A percentile compares a stretch with the other conserved stretches of the same genome.
Evolutionary conservation across 2,329 filamentous ascomycete species (phyloP).

Genomic region (Reticulascus tulasneorum): DNA sequence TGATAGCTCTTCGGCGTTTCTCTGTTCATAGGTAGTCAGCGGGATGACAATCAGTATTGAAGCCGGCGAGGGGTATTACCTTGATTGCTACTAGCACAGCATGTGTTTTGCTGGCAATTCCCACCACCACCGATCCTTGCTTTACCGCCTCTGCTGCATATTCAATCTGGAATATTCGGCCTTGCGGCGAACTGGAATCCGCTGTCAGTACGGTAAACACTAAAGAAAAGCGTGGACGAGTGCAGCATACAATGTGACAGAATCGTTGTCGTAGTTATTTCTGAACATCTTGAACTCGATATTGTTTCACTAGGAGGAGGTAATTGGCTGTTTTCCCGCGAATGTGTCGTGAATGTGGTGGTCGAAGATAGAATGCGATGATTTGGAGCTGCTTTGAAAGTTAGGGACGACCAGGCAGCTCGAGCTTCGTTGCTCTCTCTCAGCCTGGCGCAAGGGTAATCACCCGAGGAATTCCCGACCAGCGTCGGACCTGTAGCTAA

Average conservation of each 20-base stretch:
- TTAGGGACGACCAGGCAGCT: slow-evolving; percentile 27
- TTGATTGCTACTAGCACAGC: slow-evolving; percentile 94
- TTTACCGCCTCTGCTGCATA: slow-evolving; percentile 99
- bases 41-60: background rate
- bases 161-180: slow-evolving; percentile 99
- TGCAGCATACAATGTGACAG: slow-evolving; percentile 86
- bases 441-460: slow-evolving; percentile 15
- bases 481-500: slow-evolving; percentile 17
- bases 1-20: slow-evolving; percentile 98
- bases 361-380: background rate
- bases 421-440: slow-evolving; percentile 23
- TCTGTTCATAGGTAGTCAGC: slow-evolving; percentile 44
- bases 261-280: slow-evolving; percentile 99
- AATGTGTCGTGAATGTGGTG: background rate
- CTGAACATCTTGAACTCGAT: slow-evolving; percentile 80
- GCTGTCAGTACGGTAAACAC: slow-evolving; percentile 1
- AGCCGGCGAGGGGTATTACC: slow-evolving; percentile 46
- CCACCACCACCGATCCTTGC: slow-evolving; percentile 96
- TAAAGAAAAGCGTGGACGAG: slow-evolving; percentile 3
- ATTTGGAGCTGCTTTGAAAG: background rate
- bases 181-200: slow-evolving; percentile 80
- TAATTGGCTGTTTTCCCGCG: too few relatives aligned
- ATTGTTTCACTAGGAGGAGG: background rate
- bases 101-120: slow-evolving; percentile 96
- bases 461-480: slow-evolving; percentile 18